Percentiles rank a stretch among this genome's conserved stretches.
Evolutionary conservation across 768 basidiomycete species (phyloP).

Genomic region (Auricularia cornea): DNA sequence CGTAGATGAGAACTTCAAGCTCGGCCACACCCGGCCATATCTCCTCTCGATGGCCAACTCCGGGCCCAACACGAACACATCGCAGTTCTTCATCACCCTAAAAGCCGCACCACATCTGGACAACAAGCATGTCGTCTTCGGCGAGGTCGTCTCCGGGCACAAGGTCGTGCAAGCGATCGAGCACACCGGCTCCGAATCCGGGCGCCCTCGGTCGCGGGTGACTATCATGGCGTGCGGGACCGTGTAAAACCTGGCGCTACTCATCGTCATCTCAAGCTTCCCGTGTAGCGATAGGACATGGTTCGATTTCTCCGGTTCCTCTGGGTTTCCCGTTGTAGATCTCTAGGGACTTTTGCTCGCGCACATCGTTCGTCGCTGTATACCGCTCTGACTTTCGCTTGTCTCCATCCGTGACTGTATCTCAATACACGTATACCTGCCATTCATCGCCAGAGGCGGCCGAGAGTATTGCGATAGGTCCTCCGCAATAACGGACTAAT

Average conservation of each 20-base stretch:
- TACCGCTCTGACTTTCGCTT: too few species aligned
- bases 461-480: too few species aligned
- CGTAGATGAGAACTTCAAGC: constrained; percentile 19
- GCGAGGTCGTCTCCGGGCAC: constrained; percentile 2
- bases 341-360: too few species aligned
- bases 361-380: too few species aligned
- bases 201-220: background rate
- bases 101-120: constrained; percentile 24
- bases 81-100: constrained; percentile 37
- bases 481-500: too few species aligned
- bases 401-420: too few species aligned
- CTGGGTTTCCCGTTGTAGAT: too few species aligned
- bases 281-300: too few species aligned
- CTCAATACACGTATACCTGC: too few species aligned
- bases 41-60: constrained; percentile 40
- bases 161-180: constrained; percentile 23
- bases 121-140: constrained; percentile 14
- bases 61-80: constrained; percentile 32
- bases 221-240: background rate
- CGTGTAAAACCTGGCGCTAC: background rate
- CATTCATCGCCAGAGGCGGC: too few species aligned
- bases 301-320: too few species aligned
- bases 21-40: constrained; percentile 22
- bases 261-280: too few species aligned
- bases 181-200: background rate